Evolutionary conservation across 768 basidiomycete genomes (phyloP).

Genomic region (Lactarius evosmus): DNA sequence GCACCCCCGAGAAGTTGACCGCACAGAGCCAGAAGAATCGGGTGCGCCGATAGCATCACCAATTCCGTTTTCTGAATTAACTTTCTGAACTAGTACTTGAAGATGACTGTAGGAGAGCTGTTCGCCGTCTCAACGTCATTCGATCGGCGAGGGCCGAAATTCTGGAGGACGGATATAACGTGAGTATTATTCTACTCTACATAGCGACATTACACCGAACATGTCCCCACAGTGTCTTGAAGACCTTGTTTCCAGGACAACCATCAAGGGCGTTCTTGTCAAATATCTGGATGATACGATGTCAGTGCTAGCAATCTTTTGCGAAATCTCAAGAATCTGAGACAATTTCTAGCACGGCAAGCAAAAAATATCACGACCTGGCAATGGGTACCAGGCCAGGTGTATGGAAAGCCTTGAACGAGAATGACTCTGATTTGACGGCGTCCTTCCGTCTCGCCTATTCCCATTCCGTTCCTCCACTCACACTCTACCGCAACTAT

Average conservation of each 20-base stretch:
- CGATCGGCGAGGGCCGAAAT: conserved; percentile 78
- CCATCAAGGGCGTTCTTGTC: conserved; percentile 60
- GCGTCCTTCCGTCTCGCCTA: conserved; percentile 58
- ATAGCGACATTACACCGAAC: neutral
- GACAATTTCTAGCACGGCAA: conserved; percentile 58
- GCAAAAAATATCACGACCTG: conserved; percentile 69
- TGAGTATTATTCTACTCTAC: conserved; percentile 33
- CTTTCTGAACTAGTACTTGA: conserved; percentile 43
- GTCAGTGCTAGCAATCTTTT: conserved; percentile 40
- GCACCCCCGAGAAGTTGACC: conserved; percentile 42
- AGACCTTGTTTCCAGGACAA: conserved; percentile 62
- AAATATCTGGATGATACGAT: conserved; percentile 78
- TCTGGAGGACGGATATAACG: conserved; percentile 76
- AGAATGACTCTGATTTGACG: conserved; percentile 57
- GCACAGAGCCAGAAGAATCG: conserved; percentile 86
- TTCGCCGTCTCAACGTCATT: conserved; percentile 88
- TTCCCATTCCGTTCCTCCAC: conserved; percentile 63
- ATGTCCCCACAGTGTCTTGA: conserved; percentile 63
- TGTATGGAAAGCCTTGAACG: conserved; percentile 65
- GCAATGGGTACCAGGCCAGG: conserved; percentile 58
- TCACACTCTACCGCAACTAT: conserved; percentile 71
- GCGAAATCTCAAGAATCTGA: neutral
- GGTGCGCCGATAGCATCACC: conserved; percentile 43
- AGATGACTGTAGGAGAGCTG: conserved; percentile 84
- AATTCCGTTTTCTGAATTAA: neutral